Base-by-base conservation (phyloP, 75 land plant species). In the Selaginella moellendorffii region DNA sequence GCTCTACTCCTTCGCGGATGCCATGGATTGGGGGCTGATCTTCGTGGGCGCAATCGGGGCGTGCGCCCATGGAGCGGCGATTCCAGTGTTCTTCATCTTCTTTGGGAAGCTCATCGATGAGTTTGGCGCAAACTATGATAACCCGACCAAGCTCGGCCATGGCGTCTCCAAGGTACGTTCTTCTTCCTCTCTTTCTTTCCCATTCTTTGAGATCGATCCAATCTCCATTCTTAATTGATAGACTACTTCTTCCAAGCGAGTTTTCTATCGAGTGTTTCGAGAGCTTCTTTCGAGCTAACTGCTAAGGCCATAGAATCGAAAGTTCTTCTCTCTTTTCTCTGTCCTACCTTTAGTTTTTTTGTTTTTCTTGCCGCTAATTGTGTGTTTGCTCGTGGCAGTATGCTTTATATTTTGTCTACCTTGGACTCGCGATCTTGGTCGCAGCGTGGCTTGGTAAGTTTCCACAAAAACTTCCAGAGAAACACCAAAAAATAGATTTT, bases 51-150 rank as follows among this genome's bases (percentile, higher is more conserved):
- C 85, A 0, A n/a, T 84, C 17, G 97, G 91, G 0, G 97, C 99
- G 9, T 77, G 80, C 56, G 73, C 78, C 20, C 99, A 95, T 69
- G 99, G 99, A 0, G 99, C 80, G 2, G 88, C 99, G 0, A 86
- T 95, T 17, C 99, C 99, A 29, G 82, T 95, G 29, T 95, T 88
- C 78, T 95, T 95, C 65, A 80, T 95, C 52, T 95, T 82, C 78
- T 95, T 95, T 60, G 99, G 99, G 1, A 86, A 84, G 46, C 72
- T 95, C 53, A 95, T 90, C 42, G 76, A 95, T 60, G 72, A 83
- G 28, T 79, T 95, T 56, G 97, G 99, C 1, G 19, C 78, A 10
- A 81, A 90, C 53, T 79, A 79, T 69, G 72, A 80, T 20, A 79
- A 89, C 65, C 96, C 99, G 12, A 51, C 70, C 14, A 71, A 75